These are phyloP conservation scores for Penicillium malachiteum DNA, from an alignment of 495 filamentous ascomycete species.

Conservation along the genomic window DNA sequence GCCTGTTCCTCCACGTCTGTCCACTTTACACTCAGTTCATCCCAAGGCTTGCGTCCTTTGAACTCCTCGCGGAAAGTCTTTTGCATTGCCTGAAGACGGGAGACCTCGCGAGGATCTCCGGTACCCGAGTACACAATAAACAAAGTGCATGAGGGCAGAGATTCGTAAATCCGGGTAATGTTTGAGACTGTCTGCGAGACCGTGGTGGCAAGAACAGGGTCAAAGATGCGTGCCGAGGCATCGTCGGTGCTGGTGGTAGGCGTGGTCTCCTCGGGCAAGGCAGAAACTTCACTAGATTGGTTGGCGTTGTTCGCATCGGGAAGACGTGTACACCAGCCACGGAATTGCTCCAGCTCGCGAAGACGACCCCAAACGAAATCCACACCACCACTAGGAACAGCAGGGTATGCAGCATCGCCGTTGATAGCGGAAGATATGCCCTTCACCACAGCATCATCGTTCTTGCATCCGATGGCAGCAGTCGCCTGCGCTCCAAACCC, in stretches of 20 bases:
- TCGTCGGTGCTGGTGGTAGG: slow-evolving; percentile 10
- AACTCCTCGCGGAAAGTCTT: slow-evolving; percentile 74
- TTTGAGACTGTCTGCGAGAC: slow-evolving; percentile 52
- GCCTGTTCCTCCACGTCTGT: slow-evolving; percentile 83
- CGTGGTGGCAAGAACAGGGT: slow-evolving; percentile 36
- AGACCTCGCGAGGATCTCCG: slow-evolving; percentile 80
- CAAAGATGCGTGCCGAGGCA: slow-evolving; percentile 1
- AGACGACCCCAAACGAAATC: slow-evolving; percentile 90
- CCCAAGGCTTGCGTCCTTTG: slow-evolving; percentile 73
- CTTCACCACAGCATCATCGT: slow-evolving; percentile 72
- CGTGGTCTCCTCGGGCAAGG: slow-evolving; percentile 24
- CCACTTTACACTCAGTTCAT: slow-evolving; percentile 84
- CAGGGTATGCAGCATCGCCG: slow-evolving; percentile 62
- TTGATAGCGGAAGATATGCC: slow-evolving; percentile 65
- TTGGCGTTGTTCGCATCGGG: slow-evolving; percentile 48
- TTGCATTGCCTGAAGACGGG: slow-evolving; percentile 70
- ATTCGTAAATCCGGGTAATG: slow-evolving; percentile 69
- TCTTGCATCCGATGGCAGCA: slow-evolving; percentile 67
- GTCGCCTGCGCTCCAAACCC: slow-evolving; percentile 71
- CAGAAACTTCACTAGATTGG: slow-evolving; percentile 44
- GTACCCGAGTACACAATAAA: slow-evolving; percentile 87
- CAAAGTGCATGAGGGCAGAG: slow-evolving; percentile 78
- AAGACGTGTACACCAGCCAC: slow-evolving; percentile 77
- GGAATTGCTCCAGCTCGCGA: slow-evolving; percentile 75
- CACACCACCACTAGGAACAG: slow-evolving; percentile 67